Base-by-base conservation (phyloP, 176 grass and related monocot genomes). In the Carex cristatella region DNA sequence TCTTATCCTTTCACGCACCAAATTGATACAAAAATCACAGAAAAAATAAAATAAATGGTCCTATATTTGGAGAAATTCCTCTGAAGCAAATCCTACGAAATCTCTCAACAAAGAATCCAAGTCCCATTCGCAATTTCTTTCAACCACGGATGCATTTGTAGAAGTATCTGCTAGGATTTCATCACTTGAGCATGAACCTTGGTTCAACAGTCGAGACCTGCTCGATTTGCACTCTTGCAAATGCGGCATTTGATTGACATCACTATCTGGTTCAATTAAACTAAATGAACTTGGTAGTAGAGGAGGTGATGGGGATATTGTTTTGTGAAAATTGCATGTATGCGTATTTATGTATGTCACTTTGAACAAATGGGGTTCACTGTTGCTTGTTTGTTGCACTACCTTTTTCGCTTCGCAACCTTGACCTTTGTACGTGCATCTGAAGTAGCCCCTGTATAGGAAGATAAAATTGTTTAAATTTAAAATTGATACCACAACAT, bases 351-450 rank as follows among this genome's bases (percentile, higher is more conserved):
- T 51, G 62, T 83, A 83, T 69, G 40, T 83, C 44, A 83, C 81
- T 66, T 69, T 42, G 61, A 66, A 69, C 44, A 68, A 31, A 32
- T 64, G 62, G 12, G 63, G 62, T 9, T 83, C 81, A 4, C 49
- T 51, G 61, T 67, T 66, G 44, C 48, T 66, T 83, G 42, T 83
- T 83, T 69, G 81, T n/a, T 69, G 62, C 23, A 83, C 81, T 53
- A 83, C 18, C 38, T 83, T 83, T 67, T 63, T 67, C 15, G 62
- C 62, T 55, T 83, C 30, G 14, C 81, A 83, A 16, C 44, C 64
- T 31, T 69, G 38, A 35, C 53, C 61, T 66, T 83, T 83, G 40
- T 83, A 51, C 55, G 81, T 83, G 81, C 81, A 83, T 83, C 81
- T 65, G 61, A 55, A 83, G 48, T 83, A 83, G 1, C 62, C 40